A percentile compares a stretch with the other conserved stretches of the same genome.
Conservation (phyloP, 2,329 filamentous ascomycete species). For the Parasarocladium wereldwijsianum region DNA sequence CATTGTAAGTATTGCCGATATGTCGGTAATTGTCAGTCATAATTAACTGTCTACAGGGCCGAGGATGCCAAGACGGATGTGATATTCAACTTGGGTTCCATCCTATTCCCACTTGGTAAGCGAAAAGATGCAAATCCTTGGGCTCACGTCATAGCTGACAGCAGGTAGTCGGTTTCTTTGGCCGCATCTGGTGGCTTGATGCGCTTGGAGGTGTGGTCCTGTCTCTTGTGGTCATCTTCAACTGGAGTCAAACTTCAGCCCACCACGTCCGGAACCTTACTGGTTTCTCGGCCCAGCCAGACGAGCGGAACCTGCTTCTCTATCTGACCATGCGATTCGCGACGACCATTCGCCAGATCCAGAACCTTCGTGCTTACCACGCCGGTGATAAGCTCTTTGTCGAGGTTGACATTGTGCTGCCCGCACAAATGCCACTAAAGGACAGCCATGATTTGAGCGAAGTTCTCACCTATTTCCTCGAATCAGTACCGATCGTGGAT, state of each 20-base stretch:
- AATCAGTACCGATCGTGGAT: slow-evolving; percentile 68
- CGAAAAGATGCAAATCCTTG: slow-evolving; percentile 5
- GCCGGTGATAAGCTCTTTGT: slow-evolving; percentile 76
- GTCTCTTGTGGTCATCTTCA: slow-evolving; percentile 65
- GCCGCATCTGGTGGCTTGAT: slow-evolving; percentile 72
- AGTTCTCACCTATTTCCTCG: slow-evolving; percentile 68
- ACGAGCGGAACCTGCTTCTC: slow-evolving; percentile 71
- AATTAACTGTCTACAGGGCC: slow-evolving; percentile 17
- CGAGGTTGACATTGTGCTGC: slow-evolving; percentile 68
- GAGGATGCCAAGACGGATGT: slow-evolving; percentile 55
- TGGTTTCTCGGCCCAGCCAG: slow-evolving; percentile 62
- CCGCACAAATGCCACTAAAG: slow-evolving; percentile 58
- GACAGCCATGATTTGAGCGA: slow-evolving; percentile 71
- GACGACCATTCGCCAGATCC: slow-evolving; percentile 72
- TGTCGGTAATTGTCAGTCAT: background rate
- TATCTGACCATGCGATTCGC: slow-evolving; percentile 93
- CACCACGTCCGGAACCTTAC: slow-evolving; percentile 71
- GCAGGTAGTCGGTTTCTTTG: slow-evolving; percentile 52
- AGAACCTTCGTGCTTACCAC: slow-evolving; percentile 74
- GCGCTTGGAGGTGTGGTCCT: slow-evolving; percentile 64
- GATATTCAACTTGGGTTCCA: slow-evolving; percentile 81
- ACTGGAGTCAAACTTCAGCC: slow-evolving; percentile 60
- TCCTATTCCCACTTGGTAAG: slow-evolving; percentile 63
- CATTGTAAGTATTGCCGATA: slow-evolving; percentile 34
- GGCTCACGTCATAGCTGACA: slow-evolving; percentile 4